Evolutionary conservation across 2,329 filamentous ascomycete genomes (phyloP).

Genomic region (Colletotrichum sp.): DNA sequence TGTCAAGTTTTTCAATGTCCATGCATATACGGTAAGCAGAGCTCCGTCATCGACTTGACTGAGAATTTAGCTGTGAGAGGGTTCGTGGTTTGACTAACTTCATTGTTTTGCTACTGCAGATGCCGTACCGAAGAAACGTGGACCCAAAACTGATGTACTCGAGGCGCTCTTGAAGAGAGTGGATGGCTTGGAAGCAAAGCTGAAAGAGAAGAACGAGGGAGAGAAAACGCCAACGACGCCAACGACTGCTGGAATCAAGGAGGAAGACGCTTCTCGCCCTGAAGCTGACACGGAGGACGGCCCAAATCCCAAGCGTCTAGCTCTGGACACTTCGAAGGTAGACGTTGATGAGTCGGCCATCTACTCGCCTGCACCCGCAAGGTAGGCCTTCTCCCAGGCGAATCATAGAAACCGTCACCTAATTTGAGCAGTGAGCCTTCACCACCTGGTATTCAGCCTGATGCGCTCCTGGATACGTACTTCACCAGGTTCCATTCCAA

Average conservation of each 20-base stretch:
- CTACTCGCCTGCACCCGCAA: conserved; percentile 46
- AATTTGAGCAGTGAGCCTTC: conserved; percentile 46
- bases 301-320: conserved; percentile 44
- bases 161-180: conserved; percentile 85
- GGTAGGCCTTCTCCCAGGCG: conserved; percentile 29
- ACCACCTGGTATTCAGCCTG: conserved; percentile 53
- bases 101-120: conserved; percentile 53
- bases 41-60: background rate
- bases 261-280: conserved; percentile 27
- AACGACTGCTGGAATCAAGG: conserved; percentile 22
- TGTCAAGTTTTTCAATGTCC: conserved; percentile 89
- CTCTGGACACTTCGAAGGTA: conserved; percentile 36
- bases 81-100: background rate
- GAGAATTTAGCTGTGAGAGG: background rate
- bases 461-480: conserved; percentile 77
- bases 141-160: conserved; percentile 87
- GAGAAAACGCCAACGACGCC: conserved; percentile 29
- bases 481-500: conserved; percentile 82
- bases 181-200: conserved; percentile 80
- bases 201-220: conserved; percentile 69
- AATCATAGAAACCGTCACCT: background rate
- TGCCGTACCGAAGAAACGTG: conserved; percentile 87
- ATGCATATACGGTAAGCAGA: conserved; percentile 79
- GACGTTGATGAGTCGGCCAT: conserved; percentile 42
- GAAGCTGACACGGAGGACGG: conserved; percentile 37